Conservation (phyloP, 73 alveolate genomes). For the Durusdinium trenchii region DNA sequence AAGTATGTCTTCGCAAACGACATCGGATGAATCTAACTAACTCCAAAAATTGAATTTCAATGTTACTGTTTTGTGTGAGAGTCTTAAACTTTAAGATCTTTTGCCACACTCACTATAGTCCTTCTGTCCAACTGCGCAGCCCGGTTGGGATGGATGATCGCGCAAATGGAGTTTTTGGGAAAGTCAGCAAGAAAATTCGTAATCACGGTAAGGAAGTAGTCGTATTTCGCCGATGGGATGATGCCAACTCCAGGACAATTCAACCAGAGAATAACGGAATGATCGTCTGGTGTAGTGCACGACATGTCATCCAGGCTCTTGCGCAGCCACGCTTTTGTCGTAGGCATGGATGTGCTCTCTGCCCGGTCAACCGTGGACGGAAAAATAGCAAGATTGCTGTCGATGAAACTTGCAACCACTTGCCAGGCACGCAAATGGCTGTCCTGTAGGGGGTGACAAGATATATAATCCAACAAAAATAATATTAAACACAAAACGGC, state of each 20-base stretch:
- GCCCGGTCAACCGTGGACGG: neutral
- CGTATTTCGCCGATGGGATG: neutral
- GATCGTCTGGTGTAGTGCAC: neutral
- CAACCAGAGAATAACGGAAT: neutral
- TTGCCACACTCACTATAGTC: too few relatives aligned
- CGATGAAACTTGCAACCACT: neutral
- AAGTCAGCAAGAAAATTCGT: neutral
- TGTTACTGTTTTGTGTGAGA: too few relatives aligned
- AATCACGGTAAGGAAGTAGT: neutral
- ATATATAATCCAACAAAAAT: neutral
- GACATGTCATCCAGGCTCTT: neutral
- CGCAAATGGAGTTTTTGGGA: neutral
- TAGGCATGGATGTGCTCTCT: neutral
- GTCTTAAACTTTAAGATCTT: too few relatives aligned
- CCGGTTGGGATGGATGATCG: neutral
- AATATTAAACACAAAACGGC: neutral
- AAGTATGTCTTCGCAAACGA: too few relatives aligned
- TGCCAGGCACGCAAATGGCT: constrained; percentile 11
- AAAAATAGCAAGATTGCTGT: neutral
- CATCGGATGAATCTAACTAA: too few relatives aligned
- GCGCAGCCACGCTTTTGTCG: neutral
- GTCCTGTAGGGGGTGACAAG: neutral
- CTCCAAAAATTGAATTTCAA: too few relatives aligned
- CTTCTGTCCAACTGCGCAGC: neutral
- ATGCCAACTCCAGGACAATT: neutral